Evolutionary conservation across 148 eudicot genomes (phyloP), one percentile per base, ranked within the genome.

Genomic region (Suaeda aralocaspica): DNA sequence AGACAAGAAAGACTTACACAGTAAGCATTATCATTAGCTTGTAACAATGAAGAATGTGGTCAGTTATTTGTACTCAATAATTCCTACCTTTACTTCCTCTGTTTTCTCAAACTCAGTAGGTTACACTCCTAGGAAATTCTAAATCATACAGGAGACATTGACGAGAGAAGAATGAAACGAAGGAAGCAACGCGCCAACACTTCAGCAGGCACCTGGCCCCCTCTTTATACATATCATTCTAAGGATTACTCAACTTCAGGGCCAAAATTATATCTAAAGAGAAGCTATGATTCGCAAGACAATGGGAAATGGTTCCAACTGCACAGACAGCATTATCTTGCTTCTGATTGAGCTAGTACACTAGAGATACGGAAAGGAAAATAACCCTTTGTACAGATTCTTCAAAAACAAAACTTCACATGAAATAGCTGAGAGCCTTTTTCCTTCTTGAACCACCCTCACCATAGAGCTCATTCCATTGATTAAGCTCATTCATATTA

Each of bases 391-490:
- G 76, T 75, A 76, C 76, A 73, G 71, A 70, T 66, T 14, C 3
- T 14, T 19, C 22, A 49, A 49, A 49, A 49, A 68, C 16, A 59
- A 60, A 66, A 46, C 63, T 76, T 87, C 82, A 94, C 98, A 94
- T 89, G 85, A 94, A 94, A 79, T 94, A 94, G 74, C 96, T 91
- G 42, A 89, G 89, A 44, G 96, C 74, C 72, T 69, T 83, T 85
- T 87, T 94, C 83, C 80, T 86, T 71, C 98, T 75, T 2, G 98
- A 94, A 15, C 97, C 97, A 21, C 98, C 98, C 74, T 94, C 98
- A 21, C 98, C 98, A 22, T 94, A 94, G 6, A 87, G 88, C 60
- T 94, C 98, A 64, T 91, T 94, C 98, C 98, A 94, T 45, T 91
- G 97, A 61, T 79, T 84, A 72, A 94, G 98, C 83, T 91, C 92